Evolutionary conservation across 306 rosid species (phyloP).

Genomic region (Malus sieversii): DNA sequence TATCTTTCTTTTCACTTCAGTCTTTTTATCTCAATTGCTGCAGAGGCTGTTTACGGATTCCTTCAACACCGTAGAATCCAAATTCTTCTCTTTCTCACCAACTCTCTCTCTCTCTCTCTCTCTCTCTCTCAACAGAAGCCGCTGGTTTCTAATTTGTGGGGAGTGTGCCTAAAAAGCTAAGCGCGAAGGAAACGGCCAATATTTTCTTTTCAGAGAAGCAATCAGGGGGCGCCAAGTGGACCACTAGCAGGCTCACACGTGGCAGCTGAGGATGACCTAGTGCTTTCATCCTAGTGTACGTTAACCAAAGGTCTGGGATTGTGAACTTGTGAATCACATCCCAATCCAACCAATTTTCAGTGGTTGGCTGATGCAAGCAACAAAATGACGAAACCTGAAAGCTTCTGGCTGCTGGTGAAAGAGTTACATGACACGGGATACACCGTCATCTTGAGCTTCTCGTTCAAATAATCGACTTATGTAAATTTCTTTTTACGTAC

Average conservation of each 20-base stretch:
- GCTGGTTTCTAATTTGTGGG: constrained; percentile 29
- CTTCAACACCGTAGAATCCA: background rate
- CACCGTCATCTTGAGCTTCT: no score
- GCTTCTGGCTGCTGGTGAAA: background rate
- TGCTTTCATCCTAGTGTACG: constrained; percentile 23
- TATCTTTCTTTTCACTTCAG: background rate
- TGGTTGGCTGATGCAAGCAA: constrained; percentile 1
- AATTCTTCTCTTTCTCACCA: background rate
- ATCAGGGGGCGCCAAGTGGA: constrained; percentile 17
- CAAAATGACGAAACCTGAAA: background rate
- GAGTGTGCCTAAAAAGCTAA: background rate
- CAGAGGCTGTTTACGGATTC: background rate
- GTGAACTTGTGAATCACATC: background rate
- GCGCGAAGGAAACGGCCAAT: constrained; percentile 13
- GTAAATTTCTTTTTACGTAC: no score
- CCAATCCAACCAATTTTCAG: background rate
- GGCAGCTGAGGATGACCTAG: background rate
- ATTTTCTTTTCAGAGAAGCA: background rate
- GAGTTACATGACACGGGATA: no score
- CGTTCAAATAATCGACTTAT: no score
- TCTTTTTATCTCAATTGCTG: background rate
- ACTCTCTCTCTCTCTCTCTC: background rate
- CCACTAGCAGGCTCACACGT: constrained; percentile 18
- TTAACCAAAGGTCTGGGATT: background rate
- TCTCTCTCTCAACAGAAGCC: constrained; percentile 16